Conservation (phyloP, 495 filamentous ascomycete species). For the Paragyromitra xinjiangensis region DNA sequence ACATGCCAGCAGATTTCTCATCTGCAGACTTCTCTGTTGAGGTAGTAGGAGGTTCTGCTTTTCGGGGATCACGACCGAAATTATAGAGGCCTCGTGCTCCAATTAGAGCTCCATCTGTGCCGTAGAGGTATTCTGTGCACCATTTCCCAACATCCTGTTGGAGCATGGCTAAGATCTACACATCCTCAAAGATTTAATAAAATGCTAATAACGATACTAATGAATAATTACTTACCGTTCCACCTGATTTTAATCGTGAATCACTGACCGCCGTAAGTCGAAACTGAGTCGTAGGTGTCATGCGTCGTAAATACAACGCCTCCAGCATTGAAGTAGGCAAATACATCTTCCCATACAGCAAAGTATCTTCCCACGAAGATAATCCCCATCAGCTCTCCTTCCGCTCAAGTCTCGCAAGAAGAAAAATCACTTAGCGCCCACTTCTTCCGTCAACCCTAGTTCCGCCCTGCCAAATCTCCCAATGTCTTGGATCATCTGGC, state of each 20-base stretch:
- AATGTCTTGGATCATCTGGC: conserved; percentile 60
- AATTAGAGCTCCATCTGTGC: conserved; percentile 87
- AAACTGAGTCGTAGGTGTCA: conserved; percentile 80
- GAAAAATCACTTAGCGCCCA: conserved; percentile 56
- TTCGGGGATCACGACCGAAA: conserved; percentile 81
- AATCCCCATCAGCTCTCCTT: conserved; percentile 45
- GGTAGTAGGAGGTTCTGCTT: conserved; percentile 52
- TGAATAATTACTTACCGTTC: conserved; percentile 62
- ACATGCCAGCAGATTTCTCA: conserved; percentile 70
- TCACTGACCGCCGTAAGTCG: conserved; percentile 85
- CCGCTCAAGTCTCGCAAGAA: background rate
- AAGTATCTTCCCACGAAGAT: conserved; percentile 63
- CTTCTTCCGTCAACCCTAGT: conserved; percentile 53
- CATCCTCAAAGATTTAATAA: conserved; percentile 54
- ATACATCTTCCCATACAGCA: conserved; percentile 90
- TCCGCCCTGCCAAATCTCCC: conserved; percentile 53
- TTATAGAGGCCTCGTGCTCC: conserved; percentile 92
- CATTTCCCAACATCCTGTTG: conserved; percentile 91
- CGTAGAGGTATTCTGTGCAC: conserved; percentile 88
- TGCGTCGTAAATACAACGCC: conserved; percentile 82
- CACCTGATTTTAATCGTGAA: conserved; percentile 74
- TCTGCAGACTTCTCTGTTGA: conserved; percentile 55
- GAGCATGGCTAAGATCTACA: conserved; percentile 72
- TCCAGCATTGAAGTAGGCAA: conserved; percentile 85
- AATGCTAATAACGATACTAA: conserved; percentile 52